These are phyloP conservation scores for Hortaea werneckii DNA, from an alignment of 2,329 filamentous ascomycete genomes.

Conservation along the genomic window DNA sequence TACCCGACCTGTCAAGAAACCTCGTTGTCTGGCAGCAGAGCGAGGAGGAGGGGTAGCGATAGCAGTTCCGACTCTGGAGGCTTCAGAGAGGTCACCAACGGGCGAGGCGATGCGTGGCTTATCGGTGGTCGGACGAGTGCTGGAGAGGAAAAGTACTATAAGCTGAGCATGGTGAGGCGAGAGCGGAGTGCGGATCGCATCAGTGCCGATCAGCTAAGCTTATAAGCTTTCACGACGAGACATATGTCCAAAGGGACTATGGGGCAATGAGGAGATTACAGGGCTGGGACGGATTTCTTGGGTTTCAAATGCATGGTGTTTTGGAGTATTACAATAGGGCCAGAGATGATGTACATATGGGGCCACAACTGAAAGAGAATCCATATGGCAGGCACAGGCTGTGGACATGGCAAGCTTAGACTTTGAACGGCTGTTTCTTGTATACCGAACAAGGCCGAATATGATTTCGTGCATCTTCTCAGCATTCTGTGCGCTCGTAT, in stretches of 20 bases:
- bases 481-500: too few relatives aligned
- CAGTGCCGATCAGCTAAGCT: constrained; percentile 63
- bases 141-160: constrained; percentile 75
- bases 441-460: too few relatives aligned
- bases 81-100: constrained; percentile 61
- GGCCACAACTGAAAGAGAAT: neutral
- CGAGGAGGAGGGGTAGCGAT: constrained; percentile 55
- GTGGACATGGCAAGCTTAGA: neutral
- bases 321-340: neutral
- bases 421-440: too few relatives aligned
- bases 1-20: constrained; percentile 25
- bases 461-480: too few relatives aligned
- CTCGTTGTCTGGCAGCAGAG: constrained; percentile 6
- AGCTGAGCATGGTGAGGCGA: constrained; percentile 63
- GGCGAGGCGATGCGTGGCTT: constrained; percentile 75
- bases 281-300: neutral
- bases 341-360: neutral
- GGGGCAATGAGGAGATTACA: neutral
- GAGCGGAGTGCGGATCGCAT: constrained; percentile 64
- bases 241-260: neutral
- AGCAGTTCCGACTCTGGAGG: constrained; percentile 66
- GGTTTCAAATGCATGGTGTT: neutral
- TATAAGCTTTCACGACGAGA: constrained; percentile 28
- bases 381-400: neutral
- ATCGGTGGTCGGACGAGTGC: constrained; percentile 65